Conservation (phyloP, 108 stramenopile genomes). For the Poteriospumella lacustris region DNA sequence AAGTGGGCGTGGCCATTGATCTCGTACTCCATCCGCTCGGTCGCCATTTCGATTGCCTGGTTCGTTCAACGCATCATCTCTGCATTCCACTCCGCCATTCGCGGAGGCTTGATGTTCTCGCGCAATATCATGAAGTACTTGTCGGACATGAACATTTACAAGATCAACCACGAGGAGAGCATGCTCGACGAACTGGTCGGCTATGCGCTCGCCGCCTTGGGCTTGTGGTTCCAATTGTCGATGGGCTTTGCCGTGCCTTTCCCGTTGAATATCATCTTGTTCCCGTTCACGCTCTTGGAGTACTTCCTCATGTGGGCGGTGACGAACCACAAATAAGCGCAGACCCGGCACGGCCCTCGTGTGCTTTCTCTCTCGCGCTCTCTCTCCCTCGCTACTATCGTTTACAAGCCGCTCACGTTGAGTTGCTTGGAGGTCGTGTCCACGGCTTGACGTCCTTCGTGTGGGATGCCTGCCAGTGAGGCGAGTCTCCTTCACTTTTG, state of each 20-base stretch:
- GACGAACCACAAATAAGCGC: too few species aligned
- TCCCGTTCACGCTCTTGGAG: slow-evolving; percentile 69
- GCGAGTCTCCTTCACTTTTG: too few species aligned
- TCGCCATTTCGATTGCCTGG: slow-evolving; percentile 84
- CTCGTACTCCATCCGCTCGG: slow-evolving; percentile 52
- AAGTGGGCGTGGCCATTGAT: slow-evolving; percentile 50
- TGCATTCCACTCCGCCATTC: slow-evolving; percentile 74
- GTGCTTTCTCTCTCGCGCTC: too few species aligned
- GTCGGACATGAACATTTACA: slow-evolving; percentile 48
- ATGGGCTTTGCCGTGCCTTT: slow-evolving; percentile 70
- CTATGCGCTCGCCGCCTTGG: slow-evolving; percentile 70
- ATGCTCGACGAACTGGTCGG: slow-evolving; percentile 70
- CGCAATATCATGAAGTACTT: slow-evolving; percentile 56
- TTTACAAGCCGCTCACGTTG: too few species aligned
- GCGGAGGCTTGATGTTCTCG: slow-evolving; percentile 79
- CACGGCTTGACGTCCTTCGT: too few species aligned
- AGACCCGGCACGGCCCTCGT: too few species aligned
- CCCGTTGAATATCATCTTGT: slow-evolving; percentile 74
- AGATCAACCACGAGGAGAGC: slow-evolving; percentile 62
- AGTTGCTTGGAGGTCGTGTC: too few species aligned
- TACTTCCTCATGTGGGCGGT: slow-evolving; percentile 67
- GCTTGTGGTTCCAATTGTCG: slow-evolving; percentile 73
- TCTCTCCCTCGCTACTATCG: too few species aligned
- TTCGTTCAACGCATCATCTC: slow-evolving; percentile 74
- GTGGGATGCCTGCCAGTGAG: too few species aligned